phyloP scores from a whole-genome alignment of 139 green algal species.

The Chlorella sp. region DNA sequence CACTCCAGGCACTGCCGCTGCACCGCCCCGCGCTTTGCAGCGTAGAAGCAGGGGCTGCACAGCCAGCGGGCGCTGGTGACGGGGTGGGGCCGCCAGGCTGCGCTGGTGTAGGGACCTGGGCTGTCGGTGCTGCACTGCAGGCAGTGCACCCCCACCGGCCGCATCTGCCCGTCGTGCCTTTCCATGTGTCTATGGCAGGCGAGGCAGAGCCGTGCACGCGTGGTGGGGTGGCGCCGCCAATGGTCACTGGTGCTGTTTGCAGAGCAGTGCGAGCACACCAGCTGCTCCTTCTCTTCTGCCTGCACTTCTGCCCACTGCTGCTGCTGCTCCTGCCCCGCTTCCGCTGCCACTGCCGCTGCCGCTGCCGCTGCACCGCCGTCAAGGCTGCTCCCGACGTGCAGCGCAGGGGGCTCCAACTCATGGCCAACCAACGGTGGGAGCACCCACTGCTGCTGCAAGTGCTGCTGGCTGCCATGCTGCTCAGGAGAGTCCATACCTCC shows the following conservation, averaged over 20 bases:
- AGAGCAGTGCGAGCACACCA: neutral
- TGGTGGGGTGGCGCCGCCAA: neutral
- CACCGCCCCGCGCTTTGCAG: neutral
- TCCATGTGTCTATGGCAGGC: neutral
- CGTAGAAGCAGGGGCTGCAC: conserved; percentile 3
- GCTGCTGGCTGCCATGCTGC: too few relatives aligned
- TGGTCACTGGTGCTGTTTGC: neutral
- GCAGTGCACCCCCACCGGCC: neutral
- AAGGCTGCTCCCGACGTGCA: too few relatives aligned
- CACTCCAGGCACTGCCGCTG: neutral
- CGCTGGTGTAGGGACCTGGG: neutral
- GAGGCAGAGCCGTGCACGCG: neutral
- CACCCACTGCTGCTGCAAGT: too few relatives aligned
- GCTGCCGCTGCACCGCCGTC: too few relatives aligned
- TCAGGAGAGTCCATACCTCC: too few relatives aligned
- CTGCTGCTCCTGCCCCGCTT: neutral
- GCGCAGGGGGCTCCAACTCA: too few relatives aligned
- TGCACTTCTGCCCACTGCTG: neutral
- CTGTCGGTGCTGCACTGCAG: neutral
- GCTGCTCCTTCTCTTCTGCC: neutral
- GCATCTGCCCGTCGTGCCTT: neutral
- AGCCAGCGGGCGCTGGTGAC: neutral
- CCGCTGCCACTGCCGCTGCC: neutral
- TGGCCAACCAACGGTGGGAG: too few relatives aligned
- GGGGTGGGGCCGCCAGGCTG: neutral